A percentile compares a stretch with the other conserved stretches of the same genome.
Conservation (phyloP, 176 grass and related monocot species). For the Oryza longistaminata region DNA sequence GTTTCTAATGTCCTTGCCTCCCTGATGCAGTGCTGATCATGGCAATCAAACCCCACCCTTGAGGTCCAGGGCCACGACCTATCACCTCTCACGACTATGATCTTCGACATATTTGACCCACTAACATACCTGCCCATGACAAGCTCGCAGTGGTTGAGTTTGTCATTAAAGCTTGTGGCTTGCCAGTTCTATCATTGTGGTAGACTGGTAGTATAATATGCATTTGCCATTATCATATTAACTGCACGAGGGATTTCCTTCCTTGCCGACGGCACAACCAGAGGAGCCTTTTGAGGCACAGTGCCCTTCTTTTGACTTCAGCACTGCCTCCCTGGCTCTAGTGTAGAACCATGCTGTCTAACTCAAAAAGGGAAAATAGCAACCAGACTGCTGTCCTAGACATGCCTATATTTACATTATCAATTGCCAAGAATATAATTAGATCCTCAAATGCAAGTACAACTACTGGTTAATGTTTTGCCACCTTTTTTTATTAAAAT, state of each 20-base stretch:
- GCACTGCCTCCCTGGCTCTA: background rate
- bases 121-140: background rate
- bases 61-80: background rate
- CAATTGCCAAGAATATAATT: background rate
- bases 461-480: constrained; percentile 3
- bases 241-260: background rate
- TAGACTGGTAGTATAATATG: background rate
- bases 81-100: background rate
- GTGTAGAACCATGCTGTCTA: background rate
- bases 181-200: background rate
- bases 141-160: background rate
- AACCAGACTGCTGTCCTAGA: background rate
- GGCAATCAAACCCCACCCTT: background rate
- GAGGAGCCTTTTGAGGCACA: background rate
- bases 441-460: background rate
- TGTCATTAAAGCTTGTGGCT: constrained; percentile 1
- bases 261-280: background rate
- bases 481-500: background rate
- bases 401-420: background rate
- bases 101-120: background rate
- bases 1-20: background rate
- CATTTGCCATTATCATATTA: background rate
- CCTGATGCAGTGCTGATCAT: background rate
- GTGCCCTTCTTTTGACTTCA: background rate
- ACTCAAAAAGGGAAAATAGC: background rate